Conservation (phyloP, 306 rosid species). For the Trichosanthes cucumerina region DNA sequence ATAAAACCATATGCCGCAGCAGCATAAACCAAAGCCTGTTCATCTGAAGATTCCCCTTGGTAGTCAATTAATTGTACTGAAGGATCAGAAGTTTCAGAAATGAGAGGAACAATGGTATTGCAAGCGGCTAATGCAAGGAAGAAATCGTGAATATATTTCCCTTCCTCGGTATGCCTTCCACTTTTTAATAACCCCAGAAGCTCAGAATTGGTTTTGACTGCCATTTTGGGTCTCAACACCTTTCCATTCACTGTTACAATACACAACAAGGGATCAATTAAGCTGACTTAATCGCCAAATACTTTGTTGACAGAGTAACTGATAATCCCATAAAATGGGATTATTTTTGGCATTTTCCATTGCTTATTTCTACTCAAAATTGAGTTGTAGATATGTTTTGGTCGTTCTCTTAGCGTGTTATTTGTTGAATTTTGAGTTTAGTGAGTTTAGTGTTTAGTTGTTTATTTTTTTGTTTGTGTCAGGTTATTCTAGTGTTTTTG, state of each 20-base stretch:
- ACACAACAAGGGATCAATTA: neutral
- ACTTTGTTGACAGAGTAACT: neutral
- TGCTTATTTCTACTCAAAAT: too few relatives aligned
- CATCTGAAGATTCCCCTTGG: constrained; percentile 99
- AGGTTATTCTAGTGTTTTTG: too few relatives aligned
- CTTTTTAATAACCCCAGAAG: constrained; percentile 43
- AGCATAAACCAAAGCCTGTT: constrained; percentile 86
- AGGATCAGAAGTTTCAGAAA: constrained; percentile 55
- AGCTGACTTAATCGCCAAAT: neutral
- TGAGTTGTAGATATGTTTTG: too few relatives aligned
- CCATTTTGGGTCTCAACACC: constrained; percentile 66
- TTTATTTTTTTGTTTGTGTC: too few relatives aligned
- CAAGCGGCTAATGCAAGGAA: constrained; percentile 90
- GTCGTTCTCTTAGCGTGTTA: too few relatives aligned
- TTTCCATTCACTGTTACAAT: constrained; percentile 47
- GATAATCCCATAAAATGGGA: too few relatives aligned
- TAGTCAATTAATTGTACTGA: constrained; percentile 63
- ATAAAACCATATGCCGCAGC: constrained; percentile 85
- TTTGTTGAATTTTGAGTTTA: too few relatives aligned
- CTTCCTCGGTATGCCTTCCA: constrained; percentile 30
- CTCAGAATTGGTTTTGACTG: constrained; percentile 51
- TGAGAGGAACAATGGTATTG: constrained; percentile 92
- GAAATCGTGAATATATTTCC: constrained; percentile 53
- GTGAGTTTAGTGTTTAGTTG: too few relatives aligned
- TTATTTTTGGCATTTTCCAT: too few relatives aligned